These are phyloP conservation scores for Boletellus ananiceps DNA, from an alignment of 768 basidiomycete genomes.

Conservation along the genomic window DNA sequence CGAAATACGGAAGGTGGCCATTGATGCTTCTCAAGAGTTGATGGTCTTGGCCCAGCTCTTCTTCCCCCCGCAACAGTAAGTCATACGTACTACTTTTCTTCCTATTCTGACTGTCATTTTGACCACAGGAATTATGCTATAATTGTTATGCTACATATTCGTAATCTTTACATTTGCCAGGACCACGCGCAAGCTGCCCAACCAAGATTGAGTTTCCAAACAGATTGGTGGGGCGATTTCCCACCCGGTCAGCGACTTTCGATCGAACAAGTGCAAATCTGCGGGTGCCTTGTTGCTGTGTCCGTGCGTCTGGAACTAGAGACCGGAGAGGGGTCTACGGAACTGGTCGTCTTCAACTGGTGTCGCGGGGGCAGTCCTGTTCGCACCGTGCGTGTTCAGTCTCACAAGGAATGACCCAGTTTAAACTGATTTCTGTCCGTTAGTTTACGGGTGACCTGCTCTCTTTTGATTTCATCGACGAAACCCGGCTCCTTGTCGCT, in stretches of 20 bases:
- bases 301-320: conserved; percentile 31
- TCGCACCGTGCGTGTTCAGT: conserved; percentile 21
- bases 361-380: conserved; percentile 23
- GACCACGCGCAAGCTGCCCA: conserved; percentile 45
- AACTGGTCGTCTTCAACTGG: conserved; percentile 30
- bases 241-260: conserved; percentile 31
- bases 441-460: conserved; percentile 29
- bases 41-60: conserved; percentile 30
- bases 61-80: conserved; percentile 27
- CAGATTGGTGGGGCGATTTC: conserved; percentile 33
- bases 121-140: conserved; percentile 25
- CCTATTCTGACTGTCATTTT: not conserved
- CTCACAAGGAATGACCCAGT: not conserved
- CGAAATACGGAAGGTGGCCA: conserved; percentile 32
- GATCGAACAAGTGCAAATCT: conserved; percentile 28
- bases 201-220: conserved; percentile 26
- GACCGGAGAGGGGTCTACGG: conserved; percentile 30
- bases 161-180: conserved; percentile 51
- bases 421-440: not conserved
- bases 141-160: conserved; percentile 40
- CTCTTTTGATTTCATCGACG: conserved; percentile 29
- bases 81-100: not conserved
- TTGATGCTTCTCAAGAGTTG: conserved; percentile 28
- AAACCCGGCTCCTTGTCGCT: conserved; percentile 22
- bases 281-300: conserved; percentile 20